phyloP scores from a whole-genome alignment of 208 protist species.

The Leishmania tropica region DNA sequence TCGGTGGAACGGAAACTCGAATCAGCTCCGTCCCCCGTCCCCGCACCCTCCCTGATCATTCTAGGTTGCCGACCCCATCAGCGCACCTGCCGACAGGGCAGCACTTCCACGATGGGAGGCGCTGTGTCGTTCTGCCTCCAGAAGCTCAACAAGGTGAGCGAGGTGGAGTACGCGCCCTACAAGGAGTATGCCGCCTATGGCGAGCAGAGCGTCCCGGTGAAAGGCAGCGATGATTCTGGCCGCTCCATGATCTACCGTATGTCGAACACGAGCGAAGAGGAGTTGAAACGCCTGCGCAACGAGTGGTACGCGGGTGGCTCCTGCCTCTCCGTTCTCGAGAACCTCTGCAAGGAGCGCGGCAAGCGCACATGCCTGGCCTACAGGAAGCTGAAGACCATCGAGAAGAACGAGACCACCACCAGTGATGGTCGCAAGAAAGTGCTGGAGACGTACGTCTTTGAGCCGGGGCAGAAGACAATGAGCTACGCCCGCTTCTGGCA shows the following conservation, averaged over 20 bases:
- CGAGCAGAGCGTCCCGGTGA: constrained; percentile 38
- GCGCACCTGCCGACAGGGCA: background rate
- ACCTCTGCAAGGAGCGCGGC: constrained; percentile 48
- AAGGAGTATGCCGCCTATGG: constrained; percentile 43
- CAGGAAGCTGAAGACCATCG: constrained; percentile 50
- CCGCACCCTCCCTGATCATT: background rate
- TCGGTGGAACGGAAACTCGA: too few relatives aligned
- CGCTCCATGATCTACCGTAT: constrained; percentile 74
- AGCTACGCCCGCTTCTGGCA: constrained; percentile 58
- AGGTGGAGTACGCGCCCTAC: constrained; percentile 54
- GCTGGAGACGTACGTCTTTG: constrained; percentile 71
- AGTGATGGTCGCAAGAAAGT: constrained; percentile 45
- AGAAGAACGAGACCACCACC: constrained; percentile 38
- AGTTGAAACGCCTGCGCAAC: constrained; percentile 44
- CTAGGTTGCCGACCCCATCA: background rate
- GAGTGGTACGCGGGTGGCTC: constrained; percentile 48
- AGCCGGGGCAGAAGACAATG: constrained; percentile 53
- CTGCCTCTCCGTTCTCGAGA: constrained; percentile 40
- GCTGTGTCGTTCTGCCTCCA: constrained; percentile 56
- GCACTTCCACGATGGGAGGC: constrained; percentile 44
- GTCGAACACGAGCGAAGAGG: constrained; percentile 46
- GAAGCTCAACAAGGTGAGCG: constrained; percentile 37
- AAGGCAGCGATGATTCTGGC: constrained; percentile 39
- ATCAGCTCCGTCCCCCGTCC: background rate
- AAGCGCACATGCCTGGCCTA: constrained; percentile 56